phyloP scores from a whole-genome alignment of 2,329 filamentous ascomycete species.

The Pseudogymnoascus sp. region DNA sequence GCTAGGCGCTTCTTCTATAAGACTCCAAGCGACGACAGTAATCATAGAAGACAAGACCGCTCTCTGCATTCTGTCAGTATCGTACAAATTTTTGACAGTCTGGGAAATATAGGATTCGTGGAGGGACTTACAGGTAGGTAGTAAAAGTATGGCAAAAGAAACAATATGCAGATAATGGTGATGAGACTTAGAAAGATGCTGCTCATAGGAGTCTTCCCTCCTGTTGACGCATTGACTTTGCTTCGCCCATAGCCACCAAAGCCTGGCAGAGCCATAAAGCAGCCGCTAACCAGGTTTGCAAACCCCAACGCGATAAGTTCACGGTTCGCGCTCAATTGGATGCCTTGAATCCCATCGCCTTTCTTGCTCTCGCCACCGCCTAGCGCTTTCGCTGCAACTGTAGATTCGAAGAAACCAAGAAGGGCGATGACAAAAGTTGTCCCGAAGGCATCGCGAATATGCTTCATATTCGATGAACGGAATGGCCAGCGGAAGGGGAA shows the following conservation, averaged over 20 bases:
- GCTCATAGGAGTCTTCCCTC: conserved; percentile 87
- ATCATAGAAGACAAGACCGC: conserved; percentile 90
- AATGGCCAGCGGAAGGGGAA: conserved; percentile 88
- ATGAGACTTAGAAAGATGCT: conserved; percentile 79
- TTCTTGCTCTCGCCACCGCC: conserved; percentile 46
- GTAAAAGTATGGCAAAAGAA: conserved; percentile 84
- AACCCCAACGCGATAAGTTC: conserved; percentile 87
- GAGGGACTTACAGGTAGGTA: conserved; percentile 71
- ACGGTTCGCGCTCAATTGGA: conserved; percentile 80
- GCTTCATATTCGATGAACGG: conserved; percentile 62
- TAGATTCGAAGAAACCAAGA: conserved; percentile 97
- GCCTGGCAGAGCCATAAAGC: conserved; percentile 85
- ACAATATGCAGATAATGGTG: conserved; percentile 70
- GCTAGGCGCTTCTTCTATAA: conserved; percentile 91
- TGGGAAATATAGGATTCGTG: not conserved
- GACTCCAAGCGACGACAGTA: conserved; percentile 84
- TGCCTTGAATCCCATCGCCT: conserved; percentile 62
- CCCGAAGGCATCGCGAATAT: conserved; percentile 78
- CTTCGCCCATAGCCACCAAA: conserved; percentile 96
- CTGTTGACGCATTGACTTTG: conserved; percentile 89
- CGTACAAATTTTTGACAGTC: conserved; percentile 13
- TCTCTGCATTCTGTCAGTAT: conserved; percentile 51
- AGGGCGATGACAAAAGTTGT: conserved; percentile 90
- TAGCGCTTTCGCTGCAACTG: conserved; percentile 87
- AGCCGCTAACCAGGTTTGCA: conserved; percentile 83